phyloP scores from a whole-genome alignment of 768 basidiomycete genomes.

The Cystobasidium ongulense region DNA sequence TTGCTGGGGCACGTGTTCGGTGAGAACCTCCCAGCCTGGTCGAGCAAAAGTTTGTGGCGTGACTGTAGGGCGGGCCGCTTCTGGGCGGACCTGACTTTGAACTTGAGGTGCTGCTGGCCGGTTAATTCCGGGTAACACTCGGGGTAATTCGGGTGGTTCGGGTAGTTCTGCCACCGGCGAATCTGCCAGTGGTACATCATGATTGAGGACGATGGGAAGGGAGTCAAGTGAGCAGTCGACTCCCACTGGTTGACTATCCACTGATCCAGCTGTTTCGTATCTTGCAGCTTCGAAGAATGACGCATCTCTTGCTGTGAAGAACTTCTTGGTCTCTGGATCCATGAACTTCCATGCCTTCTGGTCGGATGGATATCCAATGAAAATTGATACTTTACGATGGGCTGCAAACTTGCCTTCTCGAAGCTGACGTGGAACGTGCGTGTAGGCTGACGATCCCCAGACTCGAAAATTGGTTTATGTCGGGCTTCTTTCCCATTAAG shows the following conservation, averaged over 20 bases:
- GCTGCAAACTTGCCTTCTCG: neutral
- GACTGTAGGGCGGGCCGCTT: neutral
- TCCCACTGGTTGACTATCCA: neutral
- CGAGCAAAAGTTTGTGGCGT: neutral
- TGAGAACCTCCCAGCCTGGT: neutral
- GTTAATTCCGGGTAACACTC: neutral
- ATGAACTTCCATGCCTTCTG: neutral
- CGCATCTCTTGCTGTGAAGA: neutral
- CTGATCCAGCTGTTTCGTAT: neutral
- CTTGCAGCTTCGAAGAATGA: neutral
- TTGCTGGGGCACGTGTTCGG: neutral
- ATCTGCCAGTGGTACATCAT: neutral
- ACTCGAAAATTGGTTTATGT: neutral
- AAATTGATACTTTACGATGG: neutral
- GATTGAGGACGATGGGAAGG: neutral
- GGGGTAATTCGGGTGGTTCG: neutral
- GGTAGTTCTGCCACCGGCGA: neutral
- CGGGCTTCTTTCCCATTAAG: neutral
- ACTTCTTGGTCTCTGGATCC: neutral
- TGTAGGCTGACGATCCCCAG: neutral
- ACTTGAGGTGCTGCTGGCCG: neutral
- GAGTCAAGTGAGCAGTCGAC: neutral
- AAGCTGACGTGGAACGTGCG: neutral
- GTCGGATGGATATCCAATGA: neutral
- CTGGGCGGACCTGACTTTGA: neutral